A percentile compares a stretch with the other conserved stretches of the same genome.
Conservation (phyloP, 768 basidiomycete genomes). For the Tubosaeta sp. region DNA sequence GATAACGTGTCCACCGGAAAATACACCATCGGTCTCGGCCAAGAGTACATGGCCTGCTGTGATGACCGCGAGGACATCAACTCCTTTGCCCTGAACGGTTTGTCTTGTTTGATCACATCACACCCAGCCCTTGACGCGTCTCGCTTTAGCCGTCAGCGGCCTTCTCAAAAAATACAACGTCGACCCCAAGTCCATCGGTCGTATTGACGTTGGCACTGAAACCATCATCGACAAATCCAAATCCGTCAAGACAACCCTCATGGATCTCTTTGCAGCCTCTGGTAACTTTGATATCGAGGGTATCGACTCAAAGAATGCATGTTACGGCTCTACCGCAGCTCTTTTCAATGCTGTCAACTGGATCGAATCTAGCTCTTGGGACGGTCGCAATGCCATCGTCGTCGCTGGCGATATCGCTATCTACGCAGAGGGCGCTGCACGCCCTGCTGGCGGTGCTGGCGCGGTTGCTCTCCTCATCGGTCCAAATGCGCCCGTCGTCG, state of each 20-base stretch:
- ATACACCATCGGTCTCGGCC: slow-evolving; percentile 98
- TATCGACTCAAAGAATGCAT: slow-evolving; percentile 98
- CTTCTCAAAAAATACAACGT: slow-evolving; percentile 93
- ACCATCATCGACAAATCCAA: slow-evolving; percentile 99
- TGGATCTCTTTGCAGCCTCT: slow-evolving; percentile 92
- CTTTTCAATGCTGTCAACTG: slow-evolving; percentile 99
- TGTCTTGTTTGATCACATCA: slow-evolving; percentile 19
- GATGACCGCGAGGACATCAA: slow-evolving; percentile 99
- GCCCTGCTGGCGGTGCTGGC: slow-evolving; percentile 96
- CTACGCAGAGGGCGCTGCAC: slow-evolving; percentile 92
- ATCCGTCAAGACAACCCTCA: slow-evolving; percentile 95
- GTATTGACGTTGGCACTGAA: slow-evolving; percentile 97
- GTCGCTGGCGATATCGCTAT: slow-evolving; percentile 97
- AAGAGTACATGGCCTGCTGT: slow-evolving; percentile 97
- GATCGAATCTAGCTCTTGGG: slow-evolving; percentile 95
- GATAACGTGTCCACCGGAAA: slow-evolving; percentile 94
- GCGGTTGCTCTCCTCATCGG: slow-evolving; percentile 94
- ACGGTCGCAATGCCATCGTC: slow-evolving; percentile 95
- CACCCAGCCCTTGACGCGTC: neutral
- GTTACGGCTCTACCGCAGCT: slow-evolving; percentile 98
- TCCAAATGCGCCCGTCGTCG: slow-evolving; percentile 89
- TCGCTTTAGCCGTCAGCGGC: slow-evolving; percentile 70
- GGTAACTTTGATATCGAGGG: slow-evolving; percentile 98
- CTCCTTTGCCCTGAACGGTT: slow-evolving; percentile 93
- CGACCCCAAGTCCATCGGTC: slow-evolving; percentile 94